Conservation (phyloP, 805 yeast genomes). For the Saccharomycopsis oosterbeekiorum region DNA sequence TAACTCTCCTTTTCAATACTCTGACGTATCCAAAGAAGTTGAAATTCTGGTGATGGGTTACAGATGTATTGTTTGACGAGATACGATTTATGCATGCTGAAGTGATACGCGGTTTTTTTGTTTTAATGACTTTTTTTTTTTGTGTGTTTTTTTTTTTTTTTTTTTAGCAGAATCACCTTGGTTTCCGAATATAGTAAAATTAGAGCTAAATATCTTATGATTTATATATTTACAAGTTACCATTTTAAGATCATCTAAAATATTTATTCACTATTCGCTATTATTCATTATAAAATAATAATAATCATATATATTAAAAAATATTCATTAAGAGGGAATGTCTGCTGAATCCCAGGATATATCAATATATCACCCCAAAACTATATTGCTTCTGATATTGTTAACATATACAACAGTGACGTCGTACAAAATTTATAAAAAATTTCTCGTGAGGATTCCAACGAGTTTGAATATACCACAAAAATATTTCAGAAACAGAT, state of each 20-base stretch:
- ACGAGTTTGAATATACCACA: slow-evolving; percentile 43
- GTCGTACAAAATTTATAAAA: slow-evolving; percentile 34
- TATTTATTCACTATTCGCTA: too few species aligned
- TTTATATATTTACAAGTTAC: too few species aligned
- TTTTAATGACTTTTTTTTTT: not conserved
- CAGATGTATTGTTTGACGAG: not conserved
- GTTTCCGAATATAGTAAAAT: too few species aligned
- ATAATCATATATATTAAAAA: not conserved
- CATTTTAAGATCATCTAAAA: too few species aligned
- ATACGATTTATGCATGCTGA: not conserved
- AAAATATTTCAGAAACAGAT: slow-evolving; percentile 32
- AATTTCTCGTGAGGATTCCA: slow-evolving; percentile 40
- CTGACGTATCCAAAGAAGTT: not conserved
- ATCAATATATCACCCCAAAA: slow-evolving; percentile 20
- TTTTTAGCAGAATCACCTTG: too few species aligned
- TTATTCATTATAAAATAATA: too few species aligned
- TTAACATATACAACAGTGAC: slow-evolving; percentile 33
- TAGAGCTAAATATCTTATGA: too few species aligned
- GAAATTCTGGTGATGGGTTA: slow-evolving; percentile 7
- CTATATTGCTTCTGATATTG: slow-evolving; percentile 25
- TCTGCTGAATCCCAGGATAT: slow-evolving; percentile 1
- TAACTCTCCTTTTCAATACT: slow-evolving; percentile 7
- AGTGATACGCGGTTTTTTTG: not conserved
- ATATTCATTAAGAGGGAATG: not conserved
- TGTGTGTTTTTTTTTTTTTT: not conserved